phyloP scores from a whole-genome alignment of 2,329 filamentous ascomycete species.

The Ceratocystis diversiconidia region DNA sequence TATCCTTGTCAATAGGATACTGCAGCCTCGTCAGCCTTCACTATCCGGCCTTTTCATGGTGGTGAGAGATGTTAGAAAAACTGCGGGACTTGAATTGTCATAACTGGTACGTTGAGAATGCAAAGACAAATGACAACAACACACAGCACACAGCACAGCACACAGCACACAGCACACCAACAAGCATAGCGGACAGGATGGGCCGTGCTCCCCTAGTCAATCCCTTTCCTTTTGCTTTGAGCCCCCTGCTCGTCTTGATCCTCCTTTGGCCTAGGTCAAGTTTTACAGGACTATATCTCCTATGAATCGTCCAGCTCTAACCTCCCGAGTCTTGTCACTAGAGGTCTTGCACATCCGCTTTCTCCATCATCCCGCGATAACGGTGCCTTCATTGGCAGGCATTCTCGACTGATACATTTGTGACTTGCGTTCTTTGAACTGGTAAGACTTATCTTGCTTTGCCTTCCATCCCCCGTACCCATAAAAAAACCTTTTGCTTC shows the following conservation, averaged over 20 bases:
- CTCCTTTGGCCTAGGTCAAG: slow-evolving; percentile 11
- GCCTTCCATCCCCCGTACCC: neutral
- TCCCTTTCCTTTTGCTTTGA: slow-evolving; percentile 12
- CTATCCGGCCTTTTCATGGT: neutral
- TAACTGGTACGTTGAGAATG: neutral
- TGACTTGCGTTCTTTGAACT: neutral
- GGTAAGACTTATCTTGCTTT: neutral
- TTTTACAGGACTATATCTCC: slow-evolving; percentile 16
- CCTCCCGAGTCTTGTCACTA: slow-evolving; percentile 9
- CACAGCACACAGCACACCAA: neutral
- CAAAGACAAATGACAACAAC: neutral
- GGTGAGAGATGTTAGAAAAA: neutral
- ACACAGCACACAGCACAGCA: neutral
- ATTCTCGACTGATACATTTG: neutral
- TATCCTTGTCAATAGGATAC: neutral
- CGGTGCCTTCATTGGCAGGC: neutral
- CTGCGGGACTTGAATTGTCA: neutral
- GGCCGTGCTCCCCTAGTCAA: neutral
- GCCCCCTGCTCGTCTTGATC: slow-evolving; percentile 14
- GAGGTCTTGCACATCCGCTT: neutral
- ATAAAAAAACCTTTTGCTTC: neutral
- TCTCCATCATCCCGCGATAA: neutral
- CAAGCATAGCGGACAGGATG: neutral
- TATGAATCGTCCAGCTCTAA: slow-evolving; percentile 15
- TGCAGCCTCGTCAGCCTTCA: neutral